Evolutionary conservation across 371 early-diverging fungal genomes (phyloP), one percentile per base, ranked within the genome.

Genomic region (Mucor circinelloides): DNA sequence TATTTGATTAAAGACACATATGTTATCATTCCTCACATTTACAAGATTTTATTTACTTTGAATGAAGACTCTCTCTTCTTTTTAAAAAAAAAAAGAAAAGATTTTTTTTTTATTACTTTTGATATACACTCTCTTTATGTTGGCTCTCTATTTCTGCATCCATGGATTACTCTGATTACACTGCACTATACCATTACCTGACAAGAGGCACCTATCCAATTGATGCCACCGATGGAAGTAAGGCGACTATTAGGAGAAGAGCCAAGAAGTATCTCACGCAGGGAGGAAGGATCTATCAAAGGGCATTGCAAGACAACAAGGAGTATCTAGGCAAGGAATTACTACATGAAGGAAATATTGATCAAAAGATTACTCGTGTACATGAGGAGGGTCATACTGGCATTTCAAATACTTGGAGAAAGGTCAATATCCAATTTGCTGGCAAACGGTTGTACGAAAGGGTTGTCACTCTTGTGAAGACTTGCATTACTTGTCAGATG

Each of bases 351-450:
- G 66, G 34, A 0, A 68, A 48, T 19, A 31, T 58, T 0, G 19
- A 30, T 0, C 52, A 65, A 2, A 59, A 62, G 0, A 21, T 75
- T 1, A 0, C 12, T 19, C 3, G 23, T 7, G 65, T 69, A 0
- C 72, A 75, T 54, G 40, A 44, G 8, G 76, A 71, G 62, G 63
- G 70, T 10, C 72, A 75, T 44, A 36, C 60, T 0, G 72, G 68
- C 13, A 31, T 62, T 8, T 31, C 28, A 1, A 48, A 60, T 9
- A 60, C 61, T 23, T 19, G 28, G 60, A 63, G 25, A 23, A 58
- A 58, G 21, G 58, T 58, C 23, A 34, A 21, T 34, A 12, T 57
- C n/a, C 57, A 57, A n/a, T 57, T 17, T n/a, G 17, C n/a, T 12
- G 57, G 75, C 0, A 38, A 59, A 7, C 4, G 15, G 23, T 25